A percentile compares a stretch with the other conserved stretches of the same genome.
These are phyloP conservation scores for Mycena indigotica DNA, from an alignment of 768 basidiomycete species.

Conservation along the genomic window DNA sequence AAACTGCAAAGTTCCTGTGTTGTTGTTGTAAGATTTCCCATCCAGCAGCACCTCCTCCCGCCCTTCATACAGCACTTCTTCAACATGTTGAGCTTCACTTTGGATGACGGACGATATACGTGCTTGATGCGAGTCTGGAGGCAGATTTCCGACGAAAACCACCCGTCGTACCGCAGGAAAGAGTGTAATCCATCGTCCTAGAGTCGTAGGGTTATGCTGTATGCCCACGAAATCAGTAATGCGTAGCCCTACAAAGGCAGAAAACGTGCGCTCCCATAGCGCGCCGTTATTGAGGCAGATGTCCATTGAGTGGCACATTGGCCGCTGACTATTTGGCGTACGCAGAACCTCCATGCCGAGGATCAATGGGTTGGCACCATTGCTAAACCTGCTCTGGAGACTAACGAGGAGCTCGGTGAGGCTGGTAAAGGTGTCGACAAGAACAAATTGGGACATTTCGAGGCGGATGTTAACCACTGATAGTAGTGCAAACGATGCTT, in stretches of 20 bases:
- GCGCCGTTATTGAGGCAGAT: background rate
- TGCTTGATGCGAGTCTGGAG: background rate
- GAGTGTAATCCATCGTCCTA: conserved; percentile 3
- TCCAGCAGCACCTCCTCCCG: no score
- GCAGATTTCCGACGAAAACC: background rate
- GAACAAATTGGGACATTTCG: conserved; percentile 1
- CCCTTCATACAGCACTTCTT: no score
- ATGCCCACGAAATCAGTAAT: conserved; percentile 2
- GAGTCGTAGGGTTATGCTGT: background rate
- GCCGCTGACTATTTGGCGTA: background rate
- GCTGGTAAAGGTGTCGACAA: background rate
- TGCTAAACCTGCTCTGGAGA: background rate
- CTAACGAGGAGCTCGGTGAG: background rate
- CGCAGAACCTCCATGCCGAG: background rate
- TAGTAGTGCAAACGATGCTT: background rate
- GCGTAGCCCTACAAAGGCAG: background rate
- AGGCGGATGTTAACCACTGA: background rate
- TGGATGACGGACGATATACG: no score
- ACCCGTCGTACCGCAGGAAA: background rate
- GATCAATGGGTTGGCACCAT: background rate
- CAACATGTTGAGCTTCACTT: no score
- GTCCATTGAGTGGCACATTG: conserved; percentile 11
- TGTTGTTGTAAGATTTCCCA: no score
- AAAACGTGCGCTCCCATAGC: conserved; percentile 3
- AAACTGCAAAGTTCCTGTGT: background rate